phyloP scores from a whole-genome alignment of 768 basidiomycete species.

The Cystobasidiopsis lactophilus region DNA sequence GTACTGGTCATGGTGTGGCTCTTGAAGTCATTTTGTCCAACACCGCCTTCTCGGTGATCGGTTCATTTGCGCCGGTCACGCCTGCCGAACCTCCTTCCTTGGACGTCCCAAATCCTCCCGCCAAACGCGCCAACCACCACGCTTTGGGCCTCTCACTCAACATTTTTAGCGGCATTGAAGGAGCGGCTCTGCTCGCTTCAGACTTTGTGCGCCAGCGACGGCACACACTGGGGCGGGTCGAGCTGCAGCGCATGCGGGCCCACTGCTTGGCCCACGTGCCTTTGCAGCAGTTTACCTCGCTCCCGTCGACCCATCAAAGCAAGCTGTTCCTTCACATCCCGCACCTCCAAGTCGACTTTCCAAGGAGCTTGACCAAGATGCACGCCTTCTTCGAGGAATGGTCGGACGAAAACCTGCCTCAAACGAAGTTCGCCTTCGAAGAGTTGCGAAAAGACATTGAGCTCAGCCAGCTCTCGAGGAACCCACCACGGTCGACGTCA shows the following conservation, averaged over 20 bases:
- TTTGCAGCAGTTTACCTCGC: not conserved
- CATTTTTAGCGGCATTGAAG: no score
- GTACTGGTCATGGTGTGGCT: not conserved
- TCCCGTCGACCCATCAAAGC: not conserved
- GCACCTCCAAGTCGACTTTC: slow-evolving; percentile 1
- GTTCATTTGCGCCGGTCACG: no score
- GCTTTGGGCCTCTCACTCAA: no score
- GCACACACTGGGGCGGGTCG: not conserved
- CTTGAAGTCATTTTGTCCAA: not conserved
- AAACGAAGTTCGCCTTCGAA: slow-evolving; percentile 19
- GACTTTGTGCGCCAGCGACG: not conserved
- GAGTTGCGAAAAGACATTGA: slow-evolving; percentile 12
- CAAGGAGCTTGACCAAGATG: slow-evolving; percentile 5
- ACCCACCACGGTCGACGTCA: not conserved
- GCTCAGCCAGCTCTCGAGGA: not conserved
- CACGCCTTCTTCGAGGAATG: slow-evolving; percentile 40
- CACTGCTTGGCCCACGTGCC: not conserved
- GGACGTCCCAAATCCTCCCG: no score
- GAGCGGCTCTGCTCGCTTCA: no score
- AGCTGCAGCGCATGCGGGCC: not conserved
- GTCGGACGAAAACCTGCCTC: slow-evolving; percentile 56
- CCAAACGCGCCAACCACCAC: no score
- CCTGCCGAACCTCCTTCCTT: no score
- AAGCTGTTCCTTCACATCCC: no score
- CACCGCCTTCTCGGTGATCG: no score